Conservation (phyloP, 148 eudicot species). For the Gaultheria prostrata region DNA sequence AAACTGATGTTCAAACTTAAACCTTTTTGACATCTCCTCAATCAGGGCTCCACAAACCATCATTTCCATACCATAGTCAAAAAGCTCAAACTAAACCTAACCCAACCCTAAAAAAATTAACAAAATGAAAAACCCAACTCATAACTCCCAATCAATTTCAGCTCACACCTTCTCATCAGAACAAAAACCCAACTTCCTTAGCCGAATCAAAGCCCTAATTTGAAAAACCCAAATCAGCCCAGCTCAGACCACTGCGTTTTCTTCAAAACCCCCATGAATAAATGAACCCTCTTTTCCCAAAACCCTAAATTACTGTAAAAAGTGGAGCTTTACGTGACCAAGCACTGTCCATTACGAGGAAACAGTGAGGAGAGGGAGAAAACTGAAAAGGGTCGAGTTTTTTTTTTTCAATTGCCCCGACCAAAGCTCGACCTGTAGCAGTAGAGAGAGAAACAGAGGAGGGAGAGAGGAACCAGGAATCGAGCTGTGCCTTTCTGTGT, state of each 20-base stretch:
- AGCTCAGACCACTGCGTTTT: conserved; percentile 27
- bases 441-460: conserved; percentile 9
- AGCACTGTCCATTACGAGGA: conserved; percentile 15
- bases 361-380: not conserved
- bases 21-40: conserved; percentile 9
- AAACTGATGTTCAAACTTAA: conserved; percentile 5
- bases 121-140: not conserved
- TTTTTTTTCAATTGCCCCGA: conserved; percentile 35
- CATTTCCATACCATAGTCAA: conserved; percentile 9
- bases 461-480: conserved; percentile 1
- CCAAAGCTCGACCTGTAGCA: conserved; percentile 36
- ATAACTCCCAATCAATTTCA: not conserved
- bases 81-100: conserved; percentile 4
- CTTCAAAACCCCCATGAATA: conserved; percentile 20
- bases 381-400: not conserved
- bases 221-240: conserved; percentile 15
- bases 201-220: conserved; percentile 2
- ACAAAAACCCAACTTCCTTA: not conserved
- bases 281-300: not conserved
- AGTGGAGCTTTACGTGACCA: conserved; percentile 18
- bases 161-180: not conserved
- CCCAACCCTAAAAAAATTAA: not conserved
- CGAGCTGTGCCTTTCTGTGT: conserved; percentile 13
- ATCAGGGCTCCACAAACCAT: conserved; percentile 18
- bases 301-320: not conserved